phyloP scores from a whole-genome alignment of 2,329 filamentous ascomycete genomes.

The Volutella citrinella region DNA sequence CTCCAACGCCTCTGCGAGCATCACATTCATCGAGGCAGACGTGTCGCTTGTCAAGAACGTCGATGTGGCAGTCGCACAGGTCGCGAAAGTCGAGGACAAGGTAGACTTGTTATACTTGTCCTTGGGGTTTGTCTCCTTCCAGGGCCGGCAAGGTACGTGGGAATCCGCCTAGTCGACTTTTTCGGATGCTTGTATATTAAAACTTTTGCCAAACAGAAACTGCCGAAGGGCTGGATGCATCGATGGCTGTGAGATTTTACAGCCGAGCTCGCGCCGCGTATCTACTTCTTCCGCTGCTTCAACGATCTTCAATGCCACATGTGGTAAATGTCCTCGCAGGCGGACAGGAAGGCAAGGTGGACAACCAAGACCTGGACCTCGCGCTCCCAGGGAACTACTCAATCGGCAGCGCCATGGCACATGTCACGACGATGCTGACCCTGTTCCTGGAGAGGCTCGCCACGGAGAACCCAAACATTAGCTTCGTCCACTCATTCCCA shows the following conservation, averaged over 20 bases:
- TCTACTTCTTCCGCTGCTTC: conserved; percentile 55
- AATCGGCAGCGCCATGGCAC: conserved; percentile 37
- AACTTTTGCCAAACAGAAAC: conserved; percentile 53
- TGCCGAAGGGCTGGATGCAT: conserved; percentile 51
- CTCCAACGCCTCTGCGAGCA: conserved; percentile 40
- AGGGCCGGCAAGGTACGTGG: conserved; percentile 17
- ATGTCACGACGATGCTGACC: conserved; percentile 47
- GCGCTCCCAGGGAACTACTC: conserved; percentile 32
- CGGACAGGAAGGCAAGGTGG: conserved; percentile 45
- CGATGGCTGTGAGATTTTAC: conserved; percentile 54
- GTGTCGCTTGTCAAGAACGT: conserved; percentile 48
- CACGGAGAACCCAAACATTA: conserved; percentile 36
- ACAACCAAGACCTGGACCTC: conserved; percentile 43
- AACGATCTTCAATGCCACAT: conserved; percentile 35
- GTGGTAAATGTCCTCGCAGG: conserved; percentile 49
- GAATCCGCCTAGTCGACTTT: accelerated
- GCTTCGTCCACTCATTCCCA: conserved; percentile 34
- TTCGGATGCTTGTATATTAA: neutral
- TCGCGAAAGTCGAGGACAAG: conserved; percentile 38
- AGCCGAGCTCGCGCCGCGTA: conserved; percentile 53
- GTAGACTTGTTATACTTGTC: conserved; percentile 46
- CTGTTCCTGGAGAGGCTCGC: conserved; percentile 48
- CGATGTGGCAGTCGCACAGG: conserved; percentile 42
- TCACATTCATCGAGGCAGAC: conserved; percentile 48
- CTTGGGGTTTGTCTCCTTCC: conserved; percentile 28